Base-by-base conservation (phyloP, 2,329 filamentous ascomycete species). In the Pseudogymnoascus sp. region DNA sequence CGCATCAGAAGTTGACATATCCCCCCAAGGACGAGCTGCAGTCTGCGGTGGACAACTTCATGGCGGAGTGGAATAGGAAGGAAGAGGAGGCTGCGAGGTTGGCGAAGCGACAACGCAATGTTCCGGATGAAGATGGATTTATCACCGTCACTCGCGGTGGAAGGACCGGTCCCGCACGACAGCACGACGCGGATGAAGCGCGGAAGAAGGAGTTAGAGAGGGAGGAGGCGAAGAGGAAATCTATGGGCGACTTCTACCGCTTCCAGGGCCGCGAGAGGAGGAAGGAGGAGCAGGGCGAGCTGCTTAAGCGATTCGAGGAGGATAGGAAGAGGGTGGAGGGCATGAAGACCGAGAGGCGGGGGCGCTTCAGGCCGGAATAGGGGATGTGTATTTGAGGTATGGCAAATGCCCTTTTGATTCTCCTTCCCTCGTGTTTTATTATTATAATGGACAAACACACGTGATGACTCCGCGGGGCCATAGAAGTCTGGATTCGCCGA, bases 41-140 rank as follows among this genome's bases (percentile, higher is more conserved):
- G 71, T 77, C 80, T 40, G 83, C 86, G 3, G 88, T 96, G 23
- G 92, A 97, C 72, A 85, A 87, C 37, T 97, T 92, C 79, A 96
- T 97, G 82, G 83, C 84, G 21, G 80, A 86, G n/a, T 97, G 92
- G 78, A 89, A 81, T 77, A 83, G 72, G 77, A 90, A 80, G 77
- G 89, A 83, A 80, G 85, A 75, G 76, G 87, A 80, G 75, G 87
- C 80, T 69, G 82, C 72, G 68, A 86, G 78, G 77, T 81, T 79
- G 72, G 88, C 77, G 73, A 86, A 84, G 77, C 78, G 83, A 63
- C 78, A 88, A 66, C 86, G 90, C 66, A 88, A 89, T 69, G 87
- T 91, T 71, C 91, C 93, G 0, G 95, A 99, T 74, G 93, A 91
- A 72, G 95, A 99, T 75, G 95, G 95, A 1, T 99, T 99, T 74